Percentiles rank a stretch among this genome's conserved stretches.
Evolutionary conservation across 495 filamentous ascomycete genomes (phyloP).

Genomic region (Achaetomiella virescens): DNA sequence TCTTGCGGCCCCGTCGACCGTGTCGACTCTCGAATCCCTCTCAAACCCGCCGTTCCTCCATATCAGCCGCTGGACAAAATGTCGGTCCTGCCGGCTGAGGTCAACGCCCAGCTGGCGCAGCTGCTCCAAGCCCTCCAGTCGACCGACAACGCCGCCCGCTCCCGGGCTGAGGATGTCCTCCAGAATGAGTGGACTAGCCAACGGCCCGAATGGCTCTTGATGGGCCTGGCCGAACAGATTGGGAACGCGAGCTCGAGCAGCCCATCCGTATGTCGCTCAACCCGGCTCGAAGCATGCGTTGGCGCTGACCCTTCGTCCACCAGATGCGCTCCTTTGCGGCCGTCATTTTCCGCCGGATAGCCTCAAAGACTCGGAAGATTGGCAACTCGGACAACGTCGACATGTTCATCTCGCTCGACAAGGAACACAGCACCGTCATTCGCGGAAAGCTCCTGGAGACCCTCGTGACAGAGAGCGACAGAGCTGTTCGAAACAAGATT

Average conservation of each 20-base stretch:
- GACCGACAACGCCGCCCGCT: slow-evolving; percentile 78
- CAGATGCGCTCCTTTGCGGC: slow-evolving; percentile 84
- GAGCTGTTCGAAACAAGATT: slow-evolving; percentile 82
- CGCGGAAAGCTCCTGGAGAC: slow-evolving; percentile 73
- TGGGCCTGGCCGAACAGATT: slow-evolving; percentile 92
- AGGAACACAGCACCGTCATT: slow-evolving; percentile 68
- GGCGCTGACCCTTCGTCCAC: slow-evolving; percentile 2
- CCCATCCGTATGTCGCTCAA: slow-evolving; percentile 51
- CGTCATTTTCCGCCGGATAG: slow-evolving; percentile 90
- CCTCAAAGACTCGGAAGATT: slow-evolving; percentile 77
- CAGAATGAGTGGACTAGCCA: slow-evolving; percentile 79
- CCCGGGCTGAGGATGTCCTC: slow-evolving; percentile 81
- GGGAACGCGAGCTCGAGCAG: slow-evolving; percentile 49
- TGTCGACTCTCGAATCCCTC: neutral
- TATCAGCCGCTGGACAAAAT: slow-evolving; percentile 40
- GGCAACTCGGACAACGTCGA: slow-evolving; percentile 66
- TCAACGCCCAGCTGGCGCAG: slow-evolving; percentile 74
- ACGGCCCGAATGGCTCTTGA: slow-evolving; percentile 77
- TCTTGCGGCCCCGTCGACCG: neutral
- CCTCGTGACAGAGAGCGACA: slow-evolving; percentile 61
- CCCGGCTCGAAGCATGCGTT: neutral
- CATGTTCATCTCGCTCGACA: slow-evolving; percentile 68
- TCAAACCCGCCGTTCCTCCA: neutral
- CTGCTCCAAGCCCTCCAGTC: slow-evolving; percentile 81
- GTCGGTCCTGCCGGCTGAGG: slow-evolving; percentile 77